phyloP scores from a whole-genome alignment of 2,329 filamentous ascomycete species.

The Lasiodiplodia gonubiensis region DNA sequence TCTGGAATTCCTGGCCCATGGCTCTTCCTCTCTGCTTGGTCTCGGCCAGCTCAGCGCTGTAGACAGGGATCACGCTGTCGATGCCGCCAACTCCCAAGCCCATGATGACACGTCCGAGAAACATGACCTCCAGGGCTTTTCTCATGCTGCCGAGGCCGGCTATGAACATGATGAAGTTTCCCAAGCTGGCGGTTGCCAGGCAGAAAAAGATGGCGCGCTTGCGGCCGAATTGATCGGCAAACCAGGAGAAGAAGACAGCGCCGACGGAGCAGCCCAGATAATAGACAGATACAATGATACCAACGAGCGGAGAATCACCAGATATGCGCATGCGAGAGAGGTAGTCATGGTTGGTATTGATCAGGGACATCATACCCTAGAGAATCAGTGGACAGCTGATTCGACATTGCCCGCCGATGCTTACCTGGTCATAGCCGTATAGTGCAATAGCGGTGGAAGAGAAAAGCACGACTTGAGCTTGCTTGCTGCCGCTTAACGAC shows the following conservation, averaged over 20 bases:
- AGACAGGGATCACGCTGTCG: conserved; percentile 66
- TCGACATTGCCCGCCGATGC: neutral
- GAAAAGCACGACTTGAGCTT: conserved; percentile 59
- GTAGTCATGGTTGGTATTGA: conserved; percentile 62
- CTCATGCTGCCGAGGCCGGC: conserved; percentile 55
- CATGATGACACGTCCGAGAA: conserved; percentile 60
- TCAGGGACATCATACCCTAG: conserved; percentile 59
- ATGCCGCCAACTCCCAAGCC: conserved; percentile 65
- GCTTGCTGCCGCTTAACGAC: conserved; percentile 38
- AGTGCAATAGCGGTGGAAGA: conserved; percentile 60
- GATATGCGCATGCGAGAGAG: conserved; percentile 63
- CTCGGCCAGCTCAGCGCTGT: conserved; percentile 62
- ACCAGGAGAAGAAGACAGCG: conserved; percentile 61
- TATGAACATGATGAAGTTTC: conserved; percentile 66
- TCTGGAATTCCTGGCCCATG: conserved; percentile 67
- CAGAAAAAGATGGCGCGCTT: conserved; percentile 63
- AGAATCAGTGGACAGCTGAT: neutral
- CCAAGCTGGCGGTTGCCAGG: conserved; percentile 59
- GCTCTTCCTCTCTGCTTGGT: conserved; percentile 64
- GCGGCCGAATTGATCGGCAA: conserved; percentile 60
- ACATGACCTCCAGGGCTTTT: conserved; percentile 55
- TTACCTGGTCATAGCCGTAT: conserved; percentile 54
- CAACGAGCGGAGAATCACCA: conserved; percentile 59
- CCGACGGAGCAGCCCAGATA: conserved; percentile 67
- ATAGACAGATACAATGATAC: conserved; percentile 66